Base-by-base conservation (phyloP, 164 flowering plant species). In the Berberis thunbergii region DNA sequence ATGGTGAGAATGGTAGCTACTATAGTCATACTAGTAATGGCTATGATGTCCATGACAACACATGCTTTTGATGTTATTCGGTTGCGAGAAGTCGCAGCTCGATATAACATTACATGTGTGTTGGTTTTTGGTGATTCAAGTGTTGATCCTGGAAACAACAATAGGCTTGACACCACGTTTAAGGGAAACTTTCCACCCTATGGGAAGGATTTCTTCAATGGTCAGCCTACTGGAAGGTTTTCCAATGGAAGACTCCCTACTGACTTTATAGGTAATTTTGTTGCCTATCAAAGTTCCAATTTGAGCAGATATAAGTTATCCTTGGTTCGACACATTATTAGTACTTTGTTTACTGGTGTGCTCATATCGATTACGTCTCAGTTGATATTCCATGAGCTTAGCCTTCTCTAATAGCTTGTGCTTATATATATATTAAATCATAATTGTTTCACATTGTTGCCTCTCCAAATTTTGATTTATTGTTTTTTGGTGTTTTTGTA, bases 81-180 rank as follows among this genome's bases (percentile, higher is more conserved):
- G 53, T 43, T 79, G 50, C 73, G 83, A 70, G 41, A 49, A 64
- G 1, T 69, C 58, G 84, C 80, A 0, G 72, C 73, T 7, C 45
- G 48, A 42, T 44, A 70, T 39, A 81, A 83, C 54, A 65, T 80
- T 49, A 75, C 83, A 4, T 66, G 83, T 43, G 42, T 86, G 0
- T 52, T 89, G 13, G 89, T 86, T 2, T 87, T 89, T 12, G 93
- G 93, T 9, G 93, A 87, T 56, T 89, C 96, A 0, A 83, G 75
- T 41, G 89, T 87, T n/a, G 96, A 89, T 74, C 84, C 88, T 2
- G 96, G 93, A 0, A 89, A 89, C 60, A 89, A 89, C 64, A 80
- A 85, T 65, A 44, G 13, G 41, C 77, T 87, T 9, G 6, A 13
- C 0, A 87, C 89, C 1, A 12, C 64, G 0, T 45, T 69, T 59